These are phyloP conservation scores for Saccharomycopsis sp. DNA, from an alignment of 805 yeast genomes.

Conservation along the genomic window DNA sequence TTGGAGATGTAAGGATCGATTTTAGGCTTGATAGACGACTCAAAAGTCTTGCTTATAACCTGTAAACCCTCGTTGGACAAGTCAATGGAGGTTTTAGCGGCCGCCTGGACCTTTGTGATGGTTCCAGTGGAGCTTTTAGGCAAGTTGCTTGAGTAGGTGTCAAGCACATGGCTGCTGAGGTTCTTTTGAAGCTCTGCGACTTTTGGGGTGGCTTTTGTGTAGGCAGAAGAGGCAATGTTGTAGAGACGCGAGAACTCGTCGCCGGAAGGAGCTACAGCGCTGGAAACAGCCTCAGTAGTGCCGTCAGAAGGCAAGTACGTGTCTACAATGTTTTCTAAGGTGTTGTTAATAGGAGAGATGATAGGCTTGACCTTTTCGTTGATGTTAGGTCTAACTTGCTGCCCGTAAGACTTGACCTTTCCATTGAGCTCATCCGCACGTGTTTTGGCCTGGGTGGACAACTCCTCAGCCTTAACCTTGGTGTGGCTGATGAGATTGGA, in stretches of 20 bases:
- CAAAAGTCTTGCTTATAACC: constrained; percentile 11
- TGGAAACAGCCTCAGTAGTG: constrained; percentile 13
- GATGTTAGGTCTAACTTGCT: constrained; percentile 19
- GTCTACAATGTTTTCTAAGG: constrained; percentile 26
- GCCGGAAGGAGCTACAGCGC: constrained; percentile 10
- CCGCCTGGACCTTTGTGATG: constrained; percentile 26
- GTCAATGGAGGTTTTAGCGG: constrained; percentile 33
- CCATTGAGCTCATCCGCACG: constrained; percentile 37
- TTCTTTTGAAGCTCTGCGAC: background rate
- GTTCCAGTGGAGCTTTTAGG: constrained; percentile 23
- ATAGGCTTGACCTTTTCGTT: constrained; percentile 25
- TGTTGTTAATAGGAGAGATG: constrained; percentile 28
- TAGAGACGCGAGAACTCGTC: constrained; percentile 22
- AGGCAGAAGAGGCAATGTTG: constrained; percentile 25
- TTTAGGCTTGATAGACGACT: constrained; percentile 27
- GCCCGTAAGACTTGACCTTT: constrained; percentile 12
- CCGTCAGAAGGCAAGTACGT: constrained; percentile 25
- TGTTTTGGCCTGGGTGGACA: background rate
- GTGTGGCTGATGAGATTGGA: constrained; percentile 14
- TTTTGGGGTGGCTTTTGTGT: constrained; percentile 25
- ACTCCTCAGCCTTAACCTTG: constrained; percentile 13
- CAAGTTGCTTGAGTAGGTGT: constrained; percentile 27
- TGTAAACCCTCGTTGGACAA: constrained; percentile 32
- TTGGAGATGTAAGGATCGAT: constrained; percentile 26
- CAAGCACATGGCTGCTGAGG: constrained; percentile 25